phyloP scores from a whole-genome alignment of 306 rosid species.

The Pterocarpus macrocarpus region DNA sequence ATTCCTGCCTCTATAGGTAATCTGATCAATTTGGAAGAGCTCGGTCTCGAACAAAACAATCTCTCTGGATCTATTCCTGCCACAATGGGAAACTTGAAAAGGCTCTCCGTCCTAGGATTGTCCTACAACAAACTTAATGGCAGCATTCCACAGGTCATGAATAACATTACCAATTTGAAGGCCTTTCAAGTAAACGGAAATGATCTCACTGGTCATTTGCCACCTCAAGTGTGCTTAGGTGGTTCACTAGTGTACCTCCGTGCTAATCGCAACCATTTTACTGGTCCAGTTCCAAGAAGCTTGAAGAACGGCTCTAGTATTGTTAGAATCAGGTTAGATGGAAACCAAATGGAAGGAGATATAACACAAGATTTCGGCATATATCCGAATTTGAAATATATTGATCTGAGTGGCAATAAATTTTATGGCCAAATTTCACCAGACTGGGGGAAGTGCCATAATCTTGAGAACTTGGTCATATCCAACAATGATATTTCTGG shows the following conservation, averaged over 20 bases:
- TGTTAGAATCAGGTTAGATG: constrained; percentile 14
- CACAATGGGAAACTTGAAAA: constrained; percentile 37
- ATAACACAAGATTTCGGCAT: constrained; percentile 37
- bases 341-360: constrained; percentile 42
- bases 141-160: background rate
- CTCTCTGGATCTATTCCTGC: constrained; percentile 40
- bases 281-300: background rate
- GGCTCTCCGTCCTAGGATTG: background rate
- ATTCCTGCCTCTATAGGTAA: constrained; percentile 42
- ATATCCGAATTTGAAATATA: constrained; percentile 29
- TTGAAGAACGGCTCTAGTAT: constrained; percentile 13
- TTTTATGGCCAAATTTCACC: constrained; percentile 20
- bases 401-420: constrained; percentile 36
- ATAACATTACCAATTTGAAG: background rate
- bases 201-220: background rate
- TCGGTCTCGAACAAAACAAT: background rate
- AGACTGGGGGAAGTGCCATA: background rate
- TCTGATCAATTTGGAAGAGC: background rate
- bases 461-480: background rate
- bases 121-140: constrained; percentile 17
- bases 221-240: background rate
- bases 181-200: background rate
- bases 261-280: background rate
- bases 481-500: constrained; percentile 10
- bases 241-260: background rate